Base-by-base conservation (phyloP, 768 basidiomycete species). In the Crucibulum laeve region DNA sequence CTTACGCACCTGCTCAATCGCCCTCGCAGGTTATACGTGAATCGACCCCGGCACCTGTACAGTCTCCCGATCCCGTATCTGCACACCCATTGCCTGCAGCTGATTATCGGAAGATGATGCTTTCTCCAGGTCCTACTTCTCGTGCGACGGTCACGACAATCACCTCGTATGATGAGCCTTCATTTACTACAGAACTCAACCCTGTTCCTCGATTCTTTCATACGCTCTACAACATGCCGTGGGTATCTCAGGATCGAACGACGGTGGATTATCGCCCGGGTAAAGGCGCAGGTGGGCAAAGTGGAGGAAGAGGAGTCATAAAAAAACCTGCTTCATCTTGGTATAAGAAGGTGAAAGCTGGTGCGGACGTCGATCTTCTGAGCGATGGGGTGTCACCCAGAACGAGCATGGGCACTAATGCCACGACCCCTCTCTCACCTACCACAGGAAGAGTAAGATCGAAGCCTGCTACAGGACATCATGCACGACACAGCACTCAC, bases 241-340 rank as follows among this genome's bases (percentile, higher is more conserved):
- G 76, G 76, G 53, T 74, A 5, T 62, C 74, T 5, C 53, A 61
- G 3, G 57, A 63, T 2, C 63, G 74, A 37, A 68, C 77, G 45
- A 73, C 73, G 1, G 60, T 67, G 5, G 68, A 70, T 44, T 76
- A 77, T 45, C 51, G 67, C 11, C 73, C 76, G 0, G 65, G 59
- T 7, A 58, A 59, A 8, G 54, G 52, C 4, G 14, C 52, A 40
- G 42, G 58, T 8, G 35, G 35, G 18, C 10, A 36, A 11, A 19
- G 35, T 19, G 35, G 35, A 19, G 35, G 35, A 17, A 36, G 35
- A 36, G 35, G 35, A 10, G 17, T 36, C 35, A 17, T 36, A 18
- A 36, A 36, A 18, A 36, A 36, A 36, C 7, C 18, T 6, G 10
- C 18, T 6, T 8, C 35, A n/a, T 36, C 35, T 7, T 36, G 35